Base-by-base conservation (phyloP, 495 filamentous ascomycete species). In the Paragyromitra xinjiangensis region DNA sequence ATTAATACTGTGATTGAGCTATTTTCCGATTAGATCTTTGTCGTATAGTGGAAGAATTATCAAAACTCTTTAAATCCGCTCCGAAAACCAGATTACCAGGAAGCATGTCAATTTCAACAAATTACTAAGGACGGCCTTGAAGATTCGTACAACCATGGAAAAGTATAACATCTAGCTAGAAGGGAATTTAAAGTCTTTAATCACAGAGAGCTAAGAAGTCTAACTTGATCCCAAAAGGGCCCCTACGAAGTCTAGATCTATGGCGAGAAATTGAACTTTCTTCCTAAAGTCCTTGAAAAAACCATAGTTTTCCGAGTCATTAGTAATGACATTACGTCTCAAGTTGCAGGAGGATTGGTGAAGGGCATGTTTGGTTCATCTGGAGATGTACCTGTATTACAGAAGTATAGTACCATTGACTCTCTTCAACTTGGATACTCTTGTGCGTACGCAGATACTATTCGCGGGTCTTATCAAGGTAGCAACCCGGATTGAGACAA, bases 71-170 rank as follows among this genome's bases (percentile, higher is more conserved):
- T 85, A 11, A 92, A 92, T 81, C 89, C 90, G 1, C 89, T 90
- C 75, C 72, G 79, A n/a, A 86, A 87, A 0, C 75, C 83, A 2
- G 90, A 89, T 7, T 91, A 89, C 83, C 83, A 86, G 39, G 90
- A 90, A 24, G 87, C 87, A 24, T 93, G 91, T 81, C 88, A 91
- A 69, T 92, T 92, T 82, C 91, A 91, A 4, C 91, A 93, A 81
- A 90, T 92, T 64, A 92, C 90, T 0, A 83, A 84, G 16, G 87
- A 79, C 5, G 91, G 91, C 0, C 84, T 93, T 11, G 86, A 89
- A 50, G 91, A 92, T 82, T 88, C 88, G 22, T 90, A 86, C 84
- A 86, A 88, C 75, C 91, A 93, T 84, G 91, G 91, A 44, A 83
- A 82, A n/a, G 69, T 71, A 67, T 67, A 53, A 16, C 1, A 22